These are phyloP conservation scores for Periglandula ipomoeae DNA, from an alignment of 2,329 filamentous ascomycete species.

Conservation along the genomic window DNA sequence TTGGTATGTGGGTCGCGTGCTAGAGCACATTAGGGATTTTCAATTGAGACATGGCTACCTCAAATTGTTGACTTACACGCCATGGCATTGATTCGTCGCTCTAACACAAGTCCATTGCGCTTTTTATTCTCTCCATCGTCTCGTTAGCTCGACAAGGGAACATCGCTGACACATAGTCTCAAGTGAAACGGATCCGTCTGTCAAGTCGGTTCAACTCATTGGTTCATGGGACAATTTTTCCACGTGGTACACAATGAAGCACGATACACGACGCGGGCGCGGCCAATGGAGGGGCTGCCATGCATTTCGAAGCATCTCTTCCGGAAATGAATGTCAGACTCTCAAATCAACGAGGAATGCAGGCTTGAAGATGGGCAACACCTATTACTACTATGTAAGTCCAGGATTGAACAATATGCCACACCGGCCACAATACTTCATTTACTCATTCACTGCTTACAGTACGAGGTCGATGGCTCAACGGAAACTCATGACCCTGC, in stretches of 20 bases:
- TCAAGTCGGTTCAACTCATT: constrained; percentile 66
- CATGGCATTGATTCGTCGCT: not conserved
- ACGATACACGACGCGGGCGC: constrained; percentile 63
- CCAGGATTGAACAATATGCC: too few species aligned
- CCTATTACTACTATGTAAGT: constrained; percentile 92
- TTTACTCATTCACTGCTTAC: too few species aligned
- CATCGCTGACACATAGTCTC: constrained; percentile 15
- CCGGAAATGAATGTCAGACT: constrained; percentile 55
- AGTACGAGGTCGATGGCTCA: constrained; percentile 79
- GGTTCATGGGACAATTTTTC: constrained; percentile 96
- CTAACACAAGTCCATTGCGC: not conserved
- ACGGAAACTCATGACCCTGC: constrained; percentile 67
- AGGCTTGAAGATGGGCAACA: constrained; percentile 83
- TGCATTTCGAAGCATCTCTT: constrained; percentile 76
- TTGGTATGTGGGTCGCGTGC: not conserved
- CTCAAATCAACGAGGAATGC: constrained; percentile 51
- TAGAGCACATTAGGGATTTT: not conserved
- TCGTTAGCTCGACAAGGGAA: not conserved
- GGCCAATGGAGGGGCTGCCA: constrained; percentile 84
- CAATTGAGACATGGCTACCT: not conserved
- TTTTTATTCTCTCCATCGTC: not conserved
- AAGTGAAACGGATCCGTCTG: constrained; percentile 51
- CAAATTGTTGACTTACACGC: not conserved
- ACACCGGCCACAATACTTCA: too few species aligned
- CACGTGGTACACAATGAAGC: constrained; percentile 69